phyloP scores from a whole-genome alignment of 78 protist genomes.

The Salpingoeca rosetta region DNA sequence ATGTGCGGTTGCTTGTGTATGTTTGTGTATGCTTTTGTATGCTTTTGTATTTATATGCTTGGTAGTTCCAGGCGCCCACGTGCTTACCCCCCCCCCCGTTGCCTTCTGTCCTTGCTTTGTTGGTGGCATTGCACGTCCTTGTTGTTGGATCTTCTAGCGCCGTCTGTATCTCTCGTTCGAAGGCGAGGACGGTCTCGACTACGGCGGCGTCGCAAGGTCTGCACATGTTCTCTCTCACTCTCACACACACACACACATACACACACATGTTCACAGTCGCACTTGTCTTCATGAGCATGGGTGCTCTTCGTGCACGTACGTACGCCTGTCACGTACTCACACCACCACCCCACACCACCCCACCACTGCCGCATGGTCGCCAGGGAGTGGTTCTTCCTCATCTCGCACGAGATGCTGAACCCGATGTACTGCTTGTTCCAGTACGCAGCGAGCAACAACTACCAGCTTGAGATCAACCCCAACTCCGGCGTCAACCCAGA shows the following conservation, averaged over 20 bases:
- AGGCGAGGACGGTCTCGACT: constrained; percentile 56
- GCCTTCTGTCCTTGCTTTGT: neutral
- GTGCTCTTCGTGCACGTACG: neutral
- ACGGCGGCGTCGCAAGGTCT: constrained; percentile 37
- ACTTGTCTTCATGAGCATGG: neutral
- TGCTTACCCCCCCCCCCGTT: neutral
- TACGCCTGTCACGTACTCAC: neutral
- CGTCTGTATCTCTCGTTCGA: constrained; percentile 37
- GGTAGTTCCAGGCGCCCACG: neutral
- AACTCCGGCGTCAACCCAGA: constrained; percentile 47
- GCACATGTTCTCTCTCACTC: neutral
- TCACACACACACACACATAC: neutral
- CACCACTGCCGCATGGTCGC: no score
- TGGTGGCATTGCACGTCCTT: neutral
- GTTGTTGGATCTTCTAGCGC: neutral
- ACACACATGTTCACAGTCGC: neutral
- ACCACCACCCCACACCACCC: neutral
- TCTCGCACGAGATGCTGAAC: constrained; percentile 51
- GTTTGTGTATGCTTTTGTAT: no score
- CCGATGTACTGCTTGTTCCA: constrained; percentile 58
- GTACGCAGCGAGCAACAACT: constrained; percentile 14
- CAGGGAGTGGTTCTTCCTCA: constrained; percentile 56
- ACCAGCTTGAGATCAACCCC: constrained; percentile 38
- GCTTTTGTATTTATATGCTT: no score
- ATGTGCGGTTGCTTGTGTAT: no score